These are phyloP conservation scores for Fibroporia radiculosa DNA, from an alignment of 768 basidiomycete species.

Conservation along the genomic window DNA sequence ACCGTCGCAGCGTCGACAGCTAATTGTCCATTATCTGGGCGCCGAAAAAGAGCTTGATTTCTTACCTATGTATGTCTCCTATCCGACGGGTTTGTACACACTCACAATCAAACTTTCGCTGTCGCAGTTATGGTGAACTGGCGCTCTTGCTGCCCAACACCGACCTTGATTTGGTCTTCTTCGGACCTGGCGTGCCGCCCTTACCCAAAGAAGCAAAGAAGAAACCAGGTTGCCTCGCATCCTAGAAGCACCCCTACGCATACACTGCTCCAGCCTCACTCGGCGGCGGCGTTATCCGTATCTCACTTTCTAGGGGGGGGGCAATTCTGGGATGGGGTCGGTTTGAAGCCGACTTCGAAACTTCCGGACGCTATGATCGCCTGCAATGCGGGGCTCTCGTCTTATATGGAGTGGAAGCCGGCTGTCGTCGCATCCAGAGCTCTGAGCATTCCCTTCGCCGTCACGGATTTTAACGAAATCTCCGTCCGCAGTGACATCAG, in stretches of 20 bases:
- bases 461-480: slow-evolving; percentile 11
- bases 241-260: slow-evolving; percentile 21
- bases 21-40: slow-evolving; percentile 31
- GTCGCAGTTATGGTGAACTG: slow-evolving; percentile 35
- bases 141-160: slow-evolving; percentile 37
- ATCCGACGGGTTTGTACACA: background rate
- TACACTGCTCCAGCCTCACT: slow-evolving; percentile 30
- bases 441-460: slow-evolving; percentile 8
- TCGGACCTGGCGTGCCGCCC: slow-evolving; percentile 27
- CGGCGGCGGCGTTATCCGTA: slow-evolving; percentile 34
- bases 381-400: slow-evolving; percentile 31
- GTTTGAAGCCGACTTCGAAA: slow-evolving; percentile 15
- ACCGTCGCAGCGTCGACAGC: slow-evolving; percentile 16
- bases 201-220: slow-evolving; percentile 26
- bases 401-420: slow-evolving; percentile 29
- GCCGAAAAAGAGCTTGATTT: slow-evolving; percentile 33
- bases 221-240: slow-evolving; percentile 16
- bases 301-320: slow-evolving; percentile 15
- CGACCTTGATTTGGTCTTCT: slow-evolving; percentile 35
- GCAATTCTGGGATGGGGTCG: slow-evolving; percentile 22
- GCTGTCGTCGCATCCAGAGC: slow-evolving; percentile 19
- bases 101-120: background rate
- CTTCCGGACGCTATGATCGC: slow-evolving; percentile 37
- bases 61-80: slow-evolving; percentile 30
- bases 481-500: no score